phyloP scores from a whole-genome alignment of 2,329 filamentous ascomycete species.

The Cytospora schulzeri region DNA sequence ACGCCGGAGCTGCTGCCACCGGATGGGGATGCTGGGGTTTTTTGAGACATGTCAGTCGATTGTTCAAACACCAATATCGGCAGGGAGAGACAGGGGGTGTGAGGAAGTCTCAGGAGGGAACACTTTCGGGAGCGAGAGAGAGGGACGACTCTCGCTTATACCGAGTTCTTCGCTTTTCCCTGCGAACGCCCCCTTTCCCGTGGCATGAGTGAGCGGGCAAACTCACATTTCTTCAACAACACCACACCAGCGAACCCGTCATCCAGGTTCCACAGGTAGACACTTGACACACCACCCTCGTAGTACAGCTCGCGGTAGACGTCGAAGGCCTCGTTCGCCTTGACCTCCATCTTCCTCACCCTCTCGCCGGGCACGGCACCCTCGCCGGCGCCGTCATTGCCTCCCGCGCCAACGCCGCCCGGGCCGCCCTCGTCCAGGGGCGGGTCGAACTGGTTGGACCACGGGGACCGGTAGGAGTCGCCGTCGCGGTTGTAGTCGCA shows the following conservation, averaged over 20 bases:
- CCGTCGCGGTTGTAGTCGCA: conserved; percentile 99
- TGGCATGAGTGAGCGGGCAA: not conserved
- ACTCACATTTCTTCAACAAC: conserved; percentile 86
- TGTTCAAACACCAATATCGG: not conserved
- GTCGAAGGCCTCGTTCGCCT: conserved; percentile 94
- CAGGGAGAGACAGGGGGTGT: conserved; percentile 7
- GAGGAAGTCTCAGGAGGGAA: not conserved
- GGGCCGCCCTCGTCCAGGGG: conserved; percentile 66
- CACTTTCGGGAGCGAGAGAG: conserved; percentile 14
- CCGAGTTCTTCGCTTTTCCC: not conserved
- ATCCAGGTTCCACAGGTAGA: conserved; percentile 98
- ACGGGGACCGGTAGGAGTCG: conserved; percentile 96
- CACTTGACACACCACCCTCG: conserved; percentile 91
- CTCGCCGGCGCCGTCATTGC: conserved; percentile 66
- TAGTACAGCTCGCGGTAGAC: conserved; percentile 96
- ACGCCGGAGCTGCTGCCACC: conserved; percentile 69
- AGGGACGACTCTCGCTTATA: conserved; percentile 16
- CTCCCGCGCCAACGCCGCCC: conserved; percentile 54
- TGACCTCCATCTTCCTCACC: conserved; percentile 90
- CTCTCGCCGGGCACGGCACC: conserved; percentile 87
- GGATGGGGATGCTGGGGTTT: conserved; percentile 59
- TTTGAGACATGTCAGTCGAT: conserved; percentile 4
- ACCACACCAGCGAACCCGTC: conserved; percentile 98
- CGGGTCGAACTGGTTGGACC: conserved; percentile 98
- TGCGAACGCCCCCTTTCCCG: not conserved